Percentiles rank a stretch among this genome's conserved stretches.
Conservation (phyloP, 129 eudicot genomes). For the Saussurea involucrata region DNA sequence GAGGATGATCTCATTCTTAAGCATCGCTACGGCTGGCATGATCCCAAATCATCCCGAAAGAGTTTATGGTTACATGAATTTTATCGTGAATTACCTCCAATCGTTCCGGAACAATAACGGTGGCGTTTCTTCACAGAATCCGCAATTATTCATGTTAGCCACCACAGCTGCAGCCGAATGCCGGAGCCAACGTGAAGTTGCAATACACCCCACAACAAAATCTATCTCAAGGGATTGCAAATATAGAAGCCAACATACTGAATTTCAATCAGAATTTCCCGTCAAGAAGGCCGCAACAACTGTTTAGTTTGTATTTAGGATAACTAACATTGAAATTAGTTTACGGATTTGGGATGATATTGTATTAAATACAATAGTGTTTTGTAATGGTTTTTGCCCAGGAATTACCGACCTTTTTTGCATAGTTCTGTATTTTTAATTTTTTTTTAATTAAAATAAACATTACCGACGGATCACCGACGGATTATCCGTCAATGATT, state of each 20-base stretch:
- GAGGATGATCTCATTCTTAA: constrained; percentile 20
- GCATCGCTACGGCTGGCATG: background rate
- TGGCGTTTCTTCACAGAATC: background rate
- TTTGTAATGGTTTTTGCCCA: no score
- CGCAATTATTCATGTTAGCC: background rate
- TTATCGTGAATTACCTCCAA: constrained; percentile 3
- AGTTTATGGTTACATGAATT: constrained; percentile 2
- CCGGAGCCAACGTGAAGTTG: background rate
- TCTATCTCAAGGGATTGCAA: constrained; percentile 1
- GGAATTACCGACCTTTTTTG: no score
- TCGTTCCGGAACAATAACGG: background rate
- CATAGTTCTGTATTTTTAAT: no score
- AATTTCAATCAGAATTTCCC: constrained; percentile 4
- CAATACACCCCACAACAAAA: background rate
- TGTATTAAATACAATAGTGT: no score
- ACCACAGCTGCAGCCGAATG: background rate
- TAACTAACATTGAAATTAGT: no score
- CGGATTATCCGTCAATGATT: no score
- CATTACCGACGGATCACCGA: no score
- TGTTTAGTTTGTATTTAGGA: no score
- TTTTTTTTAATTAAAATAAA: no score
- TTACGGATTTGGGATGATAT: no score
- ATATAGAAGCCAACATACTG: background rate
- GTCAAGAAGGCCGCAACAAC: constrained; percentile 8
- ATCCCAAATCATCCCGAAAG: background rate